Conservation (phyloP, 805 yeast genomes). For the Kodamaea hsintzibuensis region DNA sequence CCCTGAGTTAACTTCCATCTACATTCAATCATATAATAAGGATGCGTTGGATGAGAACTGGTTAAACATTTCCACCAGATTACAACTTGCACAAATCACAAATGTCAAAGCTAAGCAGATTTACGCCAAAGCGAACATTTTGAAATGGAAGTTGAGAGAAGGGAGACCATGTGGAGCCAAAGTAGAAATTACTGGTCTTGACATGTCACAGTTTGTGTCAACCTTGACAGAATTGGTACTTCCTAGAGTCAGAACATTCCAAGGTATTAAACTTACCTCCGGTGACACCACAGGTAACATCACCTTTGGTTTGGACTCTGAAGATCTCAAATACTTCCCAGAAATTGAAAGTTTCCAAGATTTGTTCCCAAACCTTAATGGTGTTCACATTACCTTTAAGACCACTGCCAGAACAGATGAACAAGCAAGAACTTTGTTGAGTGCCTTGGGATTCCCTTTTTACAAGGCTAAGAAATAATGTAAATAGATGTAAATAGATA, state of each 20-base stretch:
- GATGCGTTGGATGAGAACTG: slow-evolving; percentile 70
- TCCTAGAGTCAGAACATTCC: slow-evolving; percentile 87
- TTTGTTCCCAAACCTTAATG: slow-evolving; percentile 83
- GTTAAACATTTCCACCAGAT: slow-evolving; percentile 70
- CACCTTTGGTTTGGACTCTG: slow-evolving; percentile 77
- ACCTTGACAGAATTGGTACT: slow-evolving; percentile 90
- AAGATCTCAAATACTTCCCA: slow-evolving; percentile 82
- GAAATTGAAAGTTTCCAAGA: slow-evolving; percentile 91
- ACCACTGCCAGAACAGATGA: slow-evolving; percentile 89
- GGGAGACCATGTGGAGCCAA: slow-evolving; percentile 93
- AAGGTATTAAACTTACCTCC: slow-evolving; percentile 69
- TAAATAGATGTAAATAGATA: slow-evolving; percentile 5
- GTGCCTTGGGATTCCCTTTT: slow-evolving; percentile 82
- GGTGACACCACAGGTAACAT: slow-evolving; percentile 89
- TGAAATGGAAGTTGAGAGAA: slow-evolving; percentile 81
- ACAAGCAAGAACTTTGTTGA: slow-evolving; percentile 82
- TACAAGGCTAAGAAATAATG: background rate
- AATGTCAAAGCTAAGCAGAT: slow-evolving; percentile 78
- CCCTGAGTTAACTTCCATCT: slow-evolving; percentile 68
- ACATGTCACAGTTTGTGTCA: slow-evolving; percentile 80
- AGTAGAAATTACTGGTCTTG: slow-evolving; percentile 71
- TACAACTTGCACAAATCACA: slow-evolving; percentile 91
- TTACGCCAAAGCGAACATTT: slow-evolving; percentile 75
- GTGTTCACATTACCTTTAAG: slow-evolving; percentile 80
- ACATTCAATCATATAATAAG: slow-evolving; percentile 74